Base-by-base conservation (phyloP, 495 filamentous ascomycete genomes). In the Aspergillus diversus region DNA sequence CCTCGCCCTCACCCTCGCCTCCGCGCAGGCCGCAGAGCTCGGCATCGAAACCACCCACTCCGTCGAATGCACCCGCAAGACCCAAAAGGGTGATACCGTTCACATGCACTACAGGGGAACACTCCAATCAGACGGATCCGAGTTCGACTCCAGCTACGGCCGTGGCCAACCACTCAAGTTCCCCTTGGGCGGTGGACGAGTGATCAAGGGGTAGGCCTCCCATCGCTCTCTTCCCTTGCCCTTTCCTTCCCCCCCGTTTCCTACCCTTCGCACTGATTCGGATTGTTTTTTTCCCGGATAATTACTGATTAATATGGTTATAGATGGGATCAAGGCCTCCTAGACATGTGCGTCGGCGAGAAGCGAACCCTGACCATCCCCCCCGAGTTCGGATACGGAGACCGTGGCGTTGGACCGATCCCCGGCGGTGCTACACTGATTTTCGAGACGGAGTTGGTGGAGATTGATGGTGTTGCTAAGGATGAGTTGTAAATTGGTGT, bases 271-370 rank as follows among this genome's bases (percentile, higher is more conserved):
- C 34, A 27, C 31, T 34, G 47, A 42, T 31, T 7, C 21, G 7
- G n/a, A 16, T 5, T n/a, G n/a, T n/a, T n/a, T n/a, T n/a, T n/a
- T n/a, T n/a, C n/a, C n/a, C n/a, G n/a, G 17, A 27, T 4, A 15
- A 34, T 9, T 16, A 5, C 21, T 33, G 21, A 12, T 56, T 68
- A 63, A 70, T 33, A 16, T 7, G n/a, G 7, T 42, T 16, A 9
- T 63, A 84, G 86, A 67, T 98, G 95, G 95, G 95, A 98, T 73
- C 74, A 95, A 70, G 93, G 94, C 43, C 82, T 97, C 35, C 69
- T 96, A 59, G 92, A 92, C 68, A 98, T 99, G 95, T 98, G 95
- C 75, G 89, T 97, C 67, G 96, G 95, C 39, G 95, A 99, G 83
- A 95, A 93, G 85, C 86, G 92, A 67, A 94, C 86, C 34, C 77